These are phyloP conservation scores for Suillus decipiens DNA, from an alignment of 768 basidiomycete species.

Conservation along the genomic window DNA sequence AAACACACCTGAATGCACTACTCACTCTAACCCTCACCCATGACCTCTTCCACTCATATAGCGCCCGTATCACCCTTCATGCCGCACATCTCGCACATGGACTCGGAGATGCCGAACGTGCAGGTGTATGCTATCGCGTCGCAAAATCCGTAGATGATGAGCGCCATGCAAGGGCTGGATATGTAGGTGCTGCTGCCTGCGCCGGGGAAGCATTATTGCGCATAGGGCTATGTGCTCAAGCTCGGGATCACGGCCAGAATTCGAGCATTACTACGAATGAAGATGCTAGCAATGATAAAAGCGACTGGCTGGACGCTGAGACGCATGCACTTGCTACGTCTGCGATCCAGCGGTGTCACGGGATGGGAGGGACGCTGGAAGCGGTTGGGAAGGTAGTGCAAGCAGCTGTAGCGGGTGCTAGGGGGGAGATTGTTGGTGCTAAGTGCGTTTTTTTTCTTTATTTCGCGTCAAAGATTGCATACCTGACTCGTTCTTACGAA, in stretches of 20 bases:
- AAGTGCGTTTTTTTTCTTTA: slow-evolving; percentile 48
- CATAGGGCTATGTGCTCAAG: slow-evolving; percentile 39
- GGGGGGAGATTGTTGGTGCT: slow-evolving; percentile 54
- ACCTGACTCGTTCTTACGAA: slow-evolving; percentile 22
- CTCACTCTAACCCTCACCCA: slow-evolving; percentile 65
- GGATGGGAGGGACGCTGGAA: slow-evolving; percentile 54
- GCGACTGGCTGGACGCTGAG: slow-evolving; percentile 20
- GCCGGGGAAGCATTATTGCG: slow-evolving; percentile 54
- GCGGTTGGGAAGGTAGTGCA: slow-evolving; percentile 57
- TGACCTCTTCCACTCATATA: slow-evolving; percentile 55
- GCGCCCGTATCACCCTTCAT: slow-evolving; percentile 64
- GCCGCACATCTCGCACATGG: slow-evolving; percentile 42
- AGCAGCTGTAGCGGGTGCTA: slow-evolving; percentile 38
- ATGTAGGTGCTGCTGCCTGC: slow-evolving; percentile 49
- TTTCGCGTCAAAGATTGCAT: slow-evolving; percentile 14
- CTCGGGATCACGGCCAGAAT: not conserved
- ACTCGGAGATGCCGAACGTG: slow-evolving; percentile 42
- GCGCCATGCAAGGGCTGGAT: slow-evolving; percentile 29
- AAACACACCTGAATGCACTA: slow-evolving; percentile 48
- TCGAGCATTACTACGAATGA: not conserved
- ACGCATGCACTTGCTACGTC: slow-evolving; percentile 36
- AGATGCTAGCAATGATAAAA: not conserved
- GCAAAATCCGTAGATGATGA: slow-evolving; percentile 31
- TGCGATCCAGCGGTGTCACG: slow-evolving; percentile 44
- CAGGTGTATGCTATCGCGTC: slow-evolving; percentile 61